Percentiles rank a stretch among this genome's conserved stretches.
Evolutionary conservation across 148 eudicot genomes (phyloP).

Genomic region (Tetragonia tetragonoides): DNA sequence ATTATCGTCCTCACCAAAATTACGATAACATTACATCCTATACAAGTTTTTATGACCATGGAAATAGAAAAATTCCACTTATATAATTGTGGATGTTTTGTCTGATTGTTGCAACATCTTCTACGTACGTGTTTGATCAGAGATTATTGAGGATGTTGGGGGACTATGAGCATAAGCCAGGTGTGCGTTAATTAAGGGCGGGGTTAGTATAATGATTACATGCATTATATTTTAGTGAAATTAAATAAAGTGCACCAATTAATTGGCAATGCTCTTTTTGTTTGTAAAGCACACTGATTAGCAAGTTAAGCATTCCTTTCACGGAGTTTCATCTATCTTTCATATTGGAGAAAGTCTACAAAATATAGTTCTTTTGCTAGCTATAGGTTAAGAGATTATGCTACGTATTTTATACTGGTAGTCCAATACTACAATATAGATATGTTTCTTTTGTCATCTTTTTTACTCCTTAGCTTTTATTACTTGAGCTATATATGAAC

Average conservation of each 20-base stretch:
- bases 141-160: conserved; percentile 14
- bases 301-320: conserved; percentile 15
- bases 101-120: not conserved
- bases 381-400: too few species aligned
- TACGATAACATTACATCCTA: too few species aligned
- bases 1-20: too few species aligned
- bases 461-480: not conserved
- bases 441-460: not conserved
- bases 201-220: conserved; percentile 21
- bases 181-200: conserved; percentile 6
- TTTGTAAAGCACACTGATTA: not conserved
- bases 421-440: too few species aligned
- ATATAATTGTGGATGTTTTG: not conserved
- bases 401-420: too few species aligned
- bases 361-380: not conserved
- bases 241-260: too few species aligned
- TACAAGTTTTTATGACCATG: too few species aligned
- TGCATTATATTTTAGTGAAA: not conserved
- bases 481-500: too few species aligned
- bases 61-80: too few species aligned
- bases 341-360: conserved; percentile 13
- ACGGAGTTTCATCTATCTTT: conserved; percentile 10
- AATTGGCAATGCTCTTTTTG: too few species aligned
- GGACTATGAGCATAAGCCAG: conserved; percentile 17
- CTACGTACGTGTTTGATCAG: conserved; percentile 10